These are phyloP conservation scores for Mortierella hygrophila DNA, from an alignment of 192 early-diverging fungal species.

Conservation along the genomic window DNA sequence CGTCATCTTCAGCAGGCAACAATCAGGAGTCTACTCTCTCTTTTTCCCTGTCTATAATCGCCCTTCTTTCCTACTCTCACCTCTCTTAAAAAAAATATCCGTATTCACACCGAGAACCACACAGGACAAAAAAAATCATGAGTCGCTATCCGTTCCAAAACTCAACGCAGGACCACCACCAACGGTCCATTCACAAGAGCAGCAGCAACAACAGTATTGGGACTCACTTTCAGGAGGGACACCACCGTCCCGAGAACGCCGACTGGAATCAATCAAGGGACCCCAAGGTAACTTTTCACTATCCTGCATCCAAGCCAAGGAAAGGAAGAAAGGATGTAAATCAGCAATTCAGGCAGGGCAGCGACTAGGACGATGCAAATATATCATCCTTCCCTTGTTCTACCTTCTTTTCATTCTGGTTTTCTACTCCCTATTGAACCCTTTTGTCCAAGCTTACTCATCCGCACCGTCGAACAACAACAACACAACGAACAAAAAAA, in stretches of 20 bases:
- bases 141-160: conserved; percentile 17
- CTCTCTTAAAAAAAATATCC: not conserved
- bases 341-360: no score
- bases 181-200: not conserved
- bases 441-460: not conserved
- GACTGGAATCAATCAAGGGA: conserved; percentile 35
- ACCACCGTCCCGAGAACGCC: conserved; percentile 17
- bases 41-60: not conserved
- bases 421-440: not conserved
- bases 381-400: not conserved
- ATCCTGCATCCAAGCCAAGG: not conserved
- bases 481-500: conserved; percentile 1
- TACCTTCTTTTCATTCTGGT: not conserved
- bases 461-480: not conserved
- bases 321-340: not conserved
- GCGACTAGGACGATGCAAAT: not conserved
- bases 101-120: not conserved
- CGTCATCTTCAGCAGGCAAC: not conserved
- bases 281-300: conserved; percentile 23
- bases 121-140: not conserved
- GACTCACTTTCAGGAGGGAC: conserved; percentile 38
- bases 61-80: not conserved
- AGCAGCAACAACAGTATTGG: not conserved
- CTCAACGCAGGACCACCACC: conserved; percentile 5
- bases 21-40: not conserved